phyloP scores from a whole-genome alignment of 257 asterid species.

The Ehretia macrophylla region DNA sequence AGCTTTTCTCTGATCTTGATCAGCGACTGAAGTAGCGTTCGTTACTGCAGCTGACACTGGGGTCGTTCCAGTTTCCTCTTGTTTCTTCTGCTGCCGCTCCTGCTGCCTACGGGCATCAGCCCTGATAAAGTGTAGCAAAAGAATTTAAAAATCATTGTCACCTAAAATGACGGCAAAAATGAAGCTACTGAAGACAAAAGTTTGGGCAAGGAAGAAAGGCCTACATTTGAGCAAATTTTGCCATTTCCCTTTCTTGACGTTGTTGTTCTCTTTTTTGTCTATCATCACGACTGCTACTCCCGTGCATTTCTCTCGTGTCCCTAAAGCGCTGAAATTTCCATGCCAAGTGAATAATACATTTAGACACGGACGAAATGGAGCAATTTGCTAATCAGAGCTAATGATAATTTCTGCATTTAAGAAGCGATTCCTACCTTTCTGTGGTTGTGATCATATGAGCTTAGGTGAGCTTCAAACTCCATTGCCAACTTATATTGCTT shows the following conservation, averaged over 20 bases:
- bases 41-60: conserved; percentile 33
- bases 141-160: background rate
- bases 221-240: conserved; percentile 83
- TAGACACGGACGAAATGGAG: conserved; percentile 1
- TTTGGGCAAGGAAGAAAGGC: background rate
- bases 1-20: conserved; percentile 85
- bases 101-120: conserved; percentile 79
- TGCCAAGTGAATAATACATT: background rate
- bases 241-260: conserved; percentile 91
- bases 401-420: background rate
- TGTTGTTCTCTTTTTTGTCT: conserved; percentile 94
- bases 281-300: conserved; percentile 93
- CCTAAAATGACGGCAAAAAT: background rate
- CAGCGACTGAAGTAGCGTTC: conserved; percentile 77
- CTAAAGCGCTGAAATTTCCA: conserved; percentile 70
- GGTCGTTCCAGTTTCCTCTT: conserved; percentile 41
- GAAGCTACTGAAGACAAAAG: too few species aligned
- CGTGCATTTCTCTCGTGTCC: conserved; percentile 98
- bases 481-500: conserved; percentile 98
- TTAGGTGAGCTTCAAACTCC: conserved; percentile 94
- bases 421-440: conserved; percentile 57
- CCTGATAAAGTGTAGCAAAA: conserved; percentile 34
- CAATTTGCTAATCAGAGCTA: too few species aligned
- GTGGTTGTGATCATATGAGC: conserved; percentile 99
- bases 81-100: conserved; percentile 53